These are phyloP conservation scores for Sarocladium strictum DNA, from an alignment of 2,329 filamentous ascomycete species.

Conservation along the genomic window DNA sequence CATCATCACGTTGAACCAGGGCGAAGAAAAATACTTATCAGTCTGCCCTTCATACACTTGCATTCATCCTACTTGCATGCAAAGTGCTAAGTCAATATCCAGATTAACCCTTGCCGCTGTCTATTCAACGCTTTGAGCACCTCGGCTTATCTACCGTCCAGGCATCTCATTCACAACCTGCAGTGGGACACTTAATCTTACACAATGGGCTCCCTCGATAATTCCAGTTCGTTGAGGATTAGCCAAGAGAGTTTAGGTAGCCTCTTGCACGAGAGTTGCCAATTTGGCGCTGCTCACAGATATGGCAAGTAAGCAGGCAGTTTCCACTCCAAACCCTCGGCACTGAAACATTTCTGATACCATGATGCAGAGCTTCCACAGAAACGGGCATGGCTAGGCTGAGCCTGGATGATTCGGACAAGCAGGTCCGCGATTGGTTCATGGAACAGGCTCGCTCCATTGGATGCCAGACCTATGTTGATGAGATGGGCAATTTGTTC, in stretches of 20 bases:
- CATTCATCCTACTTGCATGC: neutral
- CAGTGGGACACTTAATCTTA: neutral
- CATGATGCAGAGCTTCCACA: constrained; percentile 14
- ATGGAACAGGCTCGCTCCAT: constrained; percentile 55
- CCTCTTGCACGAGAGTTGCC: constrained; percentile 11
- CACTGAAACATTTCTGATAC: neutral
- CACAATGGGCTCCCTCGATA: constrained; percentile 8
- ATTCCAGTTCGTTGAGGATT: constrained; percentile 2
- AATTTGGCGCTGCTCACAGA: constrained; percentile 12
- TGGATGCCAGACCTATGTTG: constrained; percentile 62
- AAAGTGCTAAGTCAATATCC: neutral
- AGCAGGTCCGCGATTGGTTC: constrained; percentile 73
- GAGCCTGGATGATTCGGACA: constrained; percentile 69
- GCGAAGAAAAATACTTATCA: neutral
- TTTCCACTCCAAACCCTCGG: neutral
- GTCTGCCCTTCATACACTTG: neutral
- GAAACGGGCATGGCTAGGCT: constrained; percentile 77
- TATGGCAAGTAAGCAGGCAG: constrained; percentile 6
- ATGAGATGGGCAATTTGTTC: constrained; percentile 77
- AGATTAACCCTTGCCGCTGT: neutral
- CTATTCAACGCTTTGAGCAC: neutral
- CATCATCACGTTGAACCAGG: no score
- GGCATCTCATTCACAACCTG: no score
- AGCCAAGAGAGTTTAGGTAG: constrained; percentile 8
- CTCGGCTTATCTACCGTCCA: no score